phyloP scores from a whole-genome alignment of 352 stramenopile genomes.

The Porosira glacialis region DNA sequence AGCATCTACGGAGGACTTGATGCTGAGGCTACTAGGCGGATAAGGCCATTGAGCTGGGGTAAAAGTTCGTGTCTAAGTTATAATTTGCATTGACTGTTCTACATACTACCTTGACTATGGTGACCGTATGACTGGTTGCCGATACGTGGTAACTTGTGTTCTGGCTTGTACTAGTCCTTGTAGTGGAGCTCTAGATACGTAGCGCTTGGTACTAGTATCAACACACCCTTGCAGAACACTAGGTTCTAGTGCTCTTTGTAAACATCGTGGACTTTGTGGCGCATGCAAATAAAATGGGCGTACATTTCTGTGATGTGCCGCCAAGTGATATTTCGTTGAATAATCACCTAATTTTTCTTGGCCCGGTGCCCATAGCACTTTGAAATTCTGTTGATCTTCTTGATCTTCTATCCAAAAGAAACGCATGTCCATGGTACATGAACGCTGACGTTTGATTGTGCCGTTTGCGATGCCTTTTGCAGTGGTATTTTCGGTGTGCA shows the following conservation, averaged over 20 bases:
- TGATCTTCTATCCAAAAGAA: slow-evolving; percentile 7
- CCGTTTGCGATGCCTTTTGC: slow-evolving; percentile 3
- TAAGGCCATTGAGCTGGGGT: too few species aligned
- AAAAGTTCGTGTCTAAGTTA: too few species aligned
- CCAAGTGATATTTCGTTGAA: slow-evolving; percentile 1
- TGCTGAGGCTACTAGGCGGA: too few species aligned
- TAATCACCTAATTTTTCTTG: slow-evolving; percentile 1
- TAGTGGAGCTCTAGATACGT: slow-evolving; percentile 1
- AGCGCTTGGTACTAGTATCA: slow-evolving; percentile 1
- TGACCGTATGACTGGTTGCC: too few species aligned
- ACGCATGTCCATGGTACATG: slow-evolving; percentile 1
- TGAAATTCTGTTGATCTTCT: neutral
- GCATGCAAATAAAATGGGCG: neutral
- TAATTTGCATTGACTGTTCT: too few species aligned
- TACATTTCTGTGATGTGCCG: neutral
- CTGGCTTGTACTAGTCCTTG: too few species aligned
- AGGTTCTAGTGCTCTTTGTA: neutral
- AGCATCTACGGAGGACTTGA: too few species aligned
- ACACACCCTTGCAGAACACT: slow-evolving; percentile 1
- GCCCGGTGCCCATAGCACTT: neutral
- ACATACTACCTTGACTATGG: too few species aligned
- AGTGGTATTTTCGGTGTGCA: slow-evolving; percentile 8
- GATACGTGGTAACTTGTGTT: too few species aligned
- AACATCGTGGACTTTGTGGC: neutral
- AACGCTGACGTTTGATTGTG: slow-evolving; percentile 6